Evolutionary conservation across 768 basidiomycete species (phyloP).

Genomic region (Leccinum boreale): DNA sequence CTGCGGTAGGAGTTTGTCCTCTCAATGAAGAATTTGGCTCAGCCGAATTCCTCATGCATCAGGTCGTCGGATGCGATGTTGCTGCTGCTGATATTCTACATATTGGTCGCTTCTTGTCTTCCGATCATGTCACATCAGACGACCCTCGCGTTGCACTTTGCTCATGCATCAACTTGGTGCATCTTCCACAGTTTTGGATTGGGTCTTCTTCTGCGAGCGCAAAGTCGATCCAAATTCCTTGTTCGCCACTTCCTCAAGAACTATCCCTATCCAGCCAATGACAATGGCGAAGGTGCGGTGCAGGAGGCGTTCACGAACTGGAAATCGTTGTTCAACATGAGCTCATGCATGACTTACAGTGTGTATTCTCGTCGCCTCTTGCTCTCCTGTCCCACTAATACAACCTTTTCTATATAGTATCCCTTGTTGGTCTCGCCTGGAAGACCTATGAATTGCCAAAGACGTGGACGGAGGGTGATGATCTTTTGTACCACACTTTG

Average conservation of each 20-base stretch:
- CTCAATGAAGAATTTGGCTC: constrained; percentile 5
- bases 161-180: constrained; percentile 84
- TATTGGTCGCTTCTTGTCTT: constrained; percentile 53
- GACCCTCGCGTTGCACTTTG: constrained; percentile 66
- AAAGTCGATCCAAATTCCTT: constrained; percentile 82
- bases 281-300: constrained; percentile 73
- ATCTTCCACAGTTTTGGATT: constrained; percentile 86
- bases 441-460: constrained; percentile 80
- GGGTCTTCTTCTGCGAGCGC: constrained; percentile 78
- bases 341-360: constrained; percentile 95
- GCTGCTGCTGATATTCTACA: constrained; percentile 69
- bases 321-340: constrained; percentile 91
- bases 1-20: constrained; percentile 54
- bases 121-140: constrained; percentile 51
- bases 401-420: constrained; percentile 48
- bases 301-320: constrained; percentile 93
- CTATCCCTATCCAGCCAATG: constrained; percentile 79
- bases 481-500: constrained; percentile 82
- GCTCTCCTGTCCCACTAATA: background rate
- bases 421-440: constrained; percentile 83
- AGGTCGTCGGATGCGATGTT: constrained; percentile 88
- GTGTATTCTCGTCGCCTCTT: constrained; percentile 15
- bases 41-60: constrained; percentile 22
- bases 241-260: constrained; percentile 94
- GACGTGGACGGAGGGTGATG: constrained; percentile 86